Percentiles rank a stretch among this genome's conserved stretches.
Evolutionary conservation across 2,329 filamentous ascomycete species (phyloP).

Genomic region (Metarhizium rileyi): DNA sequence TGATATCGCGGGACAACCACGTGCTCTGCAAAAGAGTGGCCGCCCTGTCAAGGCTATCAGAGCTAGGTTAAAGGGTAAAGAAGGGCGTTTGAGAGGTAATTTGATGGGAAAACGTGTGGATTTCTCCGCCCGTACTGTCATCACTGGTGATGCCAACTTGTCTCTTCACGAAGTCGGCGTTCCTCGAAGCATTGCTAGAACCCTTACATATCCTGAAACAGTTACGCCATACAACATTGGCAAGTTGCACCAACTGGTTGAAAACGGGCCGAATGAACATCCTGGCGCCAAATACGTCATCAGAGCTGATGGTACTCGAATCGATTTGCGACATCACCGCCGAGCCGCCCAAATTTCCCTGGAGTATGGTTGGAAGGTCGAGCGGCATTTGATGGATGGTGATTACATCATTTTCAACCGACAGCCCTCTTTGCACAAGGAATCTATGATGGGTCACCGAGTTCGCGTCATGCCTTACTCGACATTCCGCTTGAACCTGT

Average conservation of each 20-base stretch:
- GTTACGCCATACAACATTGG: slow-evolving; percentile 97
- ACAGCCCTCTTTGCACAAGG: slow-evolving; percentile 97
- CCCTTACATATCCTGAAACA: slow-evolving; percentile 90
- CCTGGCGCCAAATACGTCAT: slow-evolving; percentile 96
- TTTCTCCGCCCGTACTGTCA: slow-evolving; percentile 98
- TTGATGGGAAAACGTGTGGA: slow-evolving; percentile 99
- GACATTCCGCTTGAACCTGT: slow-evolving; percentile 94
- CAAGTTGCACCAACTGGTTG: slow-evolving; percentile 78
- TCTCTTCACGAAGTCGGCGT: slow-evolving; percentile 97
- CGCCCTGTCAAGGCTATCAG: slow-evolving; percentile 95
- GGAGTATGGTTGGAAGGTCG: slow-evolving; percentile 97
- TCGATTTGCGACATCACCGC: slow-evolving; percentile 90
- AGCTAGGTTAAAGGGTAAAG: slow-evolving; percentile 96
- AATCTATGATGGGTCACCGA: slow-evolving; percentile 99
- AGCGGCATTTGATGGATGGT: slow-evolving; percentile 89
- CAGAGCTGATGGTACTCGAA: slow-evolving; percentile 82
- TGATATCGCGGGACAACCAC: slow-evolving; percentile 90
- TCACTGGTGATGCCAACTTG: slow-evolving; percentile 95
- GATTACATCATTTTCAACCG: slow-evolving; percentile 99
- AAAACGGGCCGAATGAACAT: slow-evolving; percentile 89
- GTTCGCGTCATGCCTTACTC: slow-evolving; percentile 98
- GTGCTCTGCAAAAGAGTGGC: slow-evolving; percentile 92
- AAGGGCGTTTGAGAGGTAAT: slow-evolving; percentile 94
- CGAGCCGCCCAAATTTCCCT: slow-evolving; percentile 76
- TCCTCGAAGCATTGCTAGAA: slow-evolving; percentile 83